Evolutionary conservation across 139 green algal genomes (phyloP).

Genomic region (Coelastrella sp.): DNA sequence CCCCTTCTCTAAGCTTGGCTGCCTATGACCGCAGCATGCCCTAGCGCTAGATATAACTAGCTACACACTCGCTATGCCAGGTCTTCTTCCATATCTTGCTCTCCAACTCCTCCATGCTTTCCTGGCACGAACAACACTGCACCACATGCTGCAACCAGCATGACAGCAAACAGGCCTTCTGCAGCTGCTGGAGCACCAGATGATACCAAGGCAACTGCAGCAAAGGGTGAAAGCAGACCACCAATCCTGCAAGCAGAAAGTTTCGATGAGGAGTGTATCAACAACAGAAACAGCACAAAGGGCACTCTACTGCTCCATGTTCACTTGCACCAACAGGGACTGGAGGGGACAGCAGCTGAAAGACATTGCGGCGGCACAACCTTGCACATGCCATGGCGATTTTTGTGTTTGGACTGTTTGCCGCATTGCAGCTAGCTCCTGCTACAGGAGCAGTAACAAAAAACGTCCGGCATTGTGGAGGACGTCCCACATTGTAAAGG

Average conservation of each 20-base stretch:
- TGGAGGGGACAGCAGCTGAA: too few relatives aligned
- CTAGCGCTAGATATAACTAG: background rate
- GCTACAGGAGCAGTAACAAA: too few relatives aligned
- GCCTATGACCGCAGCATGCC: too few relatives aligned
- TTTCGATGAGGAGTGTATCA: background rate
- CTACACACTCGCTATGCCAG: background rate
- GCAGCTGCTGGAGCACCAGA: background rate
- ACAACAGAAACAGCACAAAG: background rate
- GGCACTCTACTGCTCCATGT: background rate
- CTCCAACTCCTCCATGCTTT: background rate
- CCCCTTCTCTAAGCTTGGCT: too few relatives aligned
- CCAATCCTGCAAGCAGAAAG: slow-evolving; percentile 55
- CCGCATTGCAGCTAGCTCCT: too few relatives aligned
- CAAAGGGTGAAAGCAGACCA: slow-evolving; percentile 77
- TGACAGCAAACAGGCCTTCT: slow-evolving; percentile 5
- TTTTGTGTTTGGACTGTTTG: too few relatives aligned
- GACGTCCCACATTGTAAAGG: too few relatives aligned
- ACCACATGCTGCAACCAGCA: background rate
- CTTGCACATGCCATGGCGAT: too few relatives aligned
- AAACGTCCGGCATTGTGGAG: too few relatives aligned
- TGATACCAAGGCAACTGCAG: slow-evolving; percentile 75
- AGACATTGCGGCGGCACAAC: too few relatives aligned
- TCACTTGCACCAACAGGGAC: background rate
- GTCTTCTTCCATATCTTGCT: slow-evolving; percentile 15
- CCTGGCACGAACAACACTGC: background rate